Evolutionary conservation across 2,329 filamentous ascomycete genomes (phyloP), one percentile per base, ranked within the genome.

Genomic region (Aspergillus quadrilineatus): DNA sequence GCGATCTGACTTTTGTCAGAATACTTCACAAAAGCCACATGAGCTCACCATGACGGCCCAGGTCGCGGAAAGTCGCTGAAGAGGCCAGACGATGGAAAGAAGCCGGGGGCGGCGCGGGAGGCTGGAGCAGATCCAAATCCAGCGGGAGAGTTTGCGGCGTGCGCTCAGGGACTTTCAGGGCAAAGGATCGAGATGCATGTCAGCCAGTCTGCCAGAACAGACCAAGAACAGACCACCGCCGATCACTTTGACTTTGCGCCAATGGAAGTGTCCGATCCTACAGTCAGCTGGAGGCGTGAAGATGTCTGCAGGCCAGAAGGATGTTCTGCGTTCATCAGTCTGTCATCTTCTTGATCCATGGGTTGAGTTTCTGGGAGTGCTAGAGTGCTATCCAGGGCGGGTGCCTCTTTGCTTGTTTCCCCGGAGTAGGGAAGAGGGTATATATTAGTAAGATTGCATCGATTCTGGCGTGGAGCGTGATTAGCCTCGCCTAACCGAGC

Each of bases 181-280:
- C 39, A 57, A 57, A 57, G 50, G 50, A 52, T 51, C 50, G 46
- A 42, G 28, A 57, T 57, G 55, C 55, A 57, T 57, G 55, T 57
- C 55, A 57, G 55, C 55, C 55, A 22, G 22, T 22, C 22, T 22
- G 22, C 22, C 22, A 22, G 22, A 22, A 22, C 22, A 22, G 22
- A 22, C 22, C 22, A 22, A 22, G 22, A 22, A 22, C 22, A 57
- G 50, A 50, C 55, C 39, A 53, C 42, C 22, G 55, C 55, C 49
- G 55, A 56, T 56, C 55, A 52, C 52, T 56, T 36, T 55, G 46
- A 14, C 15, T 10, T 42, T 34, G 37, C 26, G 54, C 48, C 47
- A 51, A 56, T 53, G 37, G 14, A 22, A 53, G 49, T 28, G n/a
- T 15, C 49, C 37, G 34, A 30, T 43, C 36, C n/a, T 51, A 15